Percentiles rank a stretch among this genome's conserved stretches.
These are phyloP conservation scores for Penicillium sp. DNA, from an alignment of 2,329 filamentous ascomycete genomes.

Conservation along the genomic window DNA sequence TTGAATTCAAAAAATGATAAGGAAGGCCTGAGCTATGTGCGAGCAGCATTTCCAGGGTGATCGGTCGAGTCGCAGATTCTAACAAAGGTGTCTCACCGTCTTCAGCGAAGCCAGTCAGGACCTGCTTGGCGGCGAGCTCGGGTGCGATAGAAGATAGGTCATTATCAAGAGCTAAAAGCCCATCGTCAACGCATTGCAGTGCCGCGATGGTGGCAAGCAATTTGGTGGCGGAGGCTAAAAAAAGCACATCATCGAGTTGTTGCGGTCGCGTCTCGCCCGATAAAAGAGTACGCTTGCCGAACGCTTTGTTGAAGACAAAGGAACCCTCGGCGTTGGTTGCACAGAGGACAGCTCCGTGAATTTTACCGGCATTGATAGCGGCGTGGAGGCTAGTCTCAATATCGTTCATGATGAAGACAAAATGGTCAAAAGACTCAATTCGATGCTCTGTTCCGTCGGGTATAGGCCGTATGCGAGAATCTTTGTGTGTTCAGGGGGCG, in stretches of 20 bases:
- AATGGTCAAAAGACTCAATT: too few species aligned
- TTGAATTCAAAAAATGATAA: slow-evolving; percentile 48
- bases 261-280: slow-evolving; percentile 43
- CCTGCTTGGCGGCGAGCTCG: slow-evolving; percentile 49
- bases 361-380: slow-evolving; percentile 47
- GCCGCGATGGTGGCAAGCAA: slow-evolving; percentile 55
- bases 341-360: slow-evolving; percentile 48
- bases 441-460: too few species aligned
- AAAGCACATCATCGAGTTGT: slow-evolving; percentile 26
- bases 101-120: slow-evolving; percentile 51
- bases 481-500: too few species aligned
- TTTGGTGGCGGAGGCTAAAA: slow-evolving; percentile 38
- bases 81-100: slow-evolving; percentile 42
- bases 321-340: slow-evolving; percentile 40
- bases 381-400: slow-evolving; percentile 43
- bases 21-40: slow-evolving; percentile 53
- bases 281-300: slow-evolving; percentile 45
- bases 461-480: too few species aligned
- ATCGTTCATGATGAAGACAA: neutral
- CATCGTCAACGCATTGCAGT: slow-evolving; percentile 58
- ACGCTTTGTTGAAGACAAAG: slow-evolving; percentile 43
- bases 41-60: slow-evolving; percentile 56
- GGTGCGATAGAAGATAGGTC: slow-evolving; percentile 50
- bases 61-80: slow-evolving; percentile 33
- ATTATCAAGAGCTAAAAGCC: slow-evolving; percentile 48